phyloP scores from a whole-genome alignment of 2,329 filamentous ascomycete genomes.

The Monosporascus sp. region DNA sequence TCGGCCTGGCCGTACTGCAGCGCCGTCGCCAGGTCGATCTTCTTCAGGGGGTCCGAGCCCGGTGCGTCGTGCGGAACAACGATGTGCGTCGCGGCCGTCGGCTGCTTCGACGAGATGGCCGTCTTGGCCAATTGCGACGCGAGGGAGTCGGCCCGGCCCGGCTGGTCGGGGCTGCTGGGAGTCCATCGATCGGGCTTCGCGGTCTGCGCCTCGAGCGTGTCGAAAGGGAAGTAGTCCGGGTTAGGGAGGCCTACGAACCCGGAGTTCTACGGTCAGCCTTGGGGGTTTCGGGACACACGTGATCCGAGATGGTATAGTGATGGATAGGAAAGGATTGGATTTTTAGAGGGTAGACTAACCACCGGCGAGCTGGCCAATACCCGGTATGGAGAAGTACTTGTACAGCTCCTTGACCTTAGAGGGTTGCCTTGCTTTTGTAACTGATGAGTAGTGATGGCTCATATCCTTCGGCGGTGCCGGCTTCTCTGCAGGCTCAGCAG shows the following conservation, averaged over 20 bases:
- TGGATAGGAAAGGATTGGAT: too few species aligned
- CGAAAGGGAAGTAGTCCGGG: conserved; percentile 78
- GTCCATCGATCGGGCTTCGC: conserved; percentile 70
- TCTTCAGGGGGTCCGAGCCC: conserved; percentile 54
- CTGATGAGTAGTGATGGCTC: conserved; percentile 70
- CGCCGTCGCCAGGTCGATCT: conserved; percentile 76
- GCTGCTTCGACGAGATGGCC: conserved; percentile 19
- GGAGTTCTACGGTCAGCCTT: not conserved
- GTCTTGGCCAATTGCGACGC: conserved; percentile 30
- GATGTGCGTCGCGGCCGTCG: conserved; percentile 46
- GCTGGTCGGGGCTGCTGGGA: conserved; percentile 57
- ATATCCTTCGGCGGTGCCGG: conserved; percentile 63
- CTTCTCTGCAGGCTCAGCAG: conserved; percentile 20
- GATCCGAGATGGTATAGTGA: not conserved
- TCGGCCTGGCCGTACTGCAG: conserved; percentile 82
- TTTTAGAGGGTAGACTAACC: conserved; percentile 34
- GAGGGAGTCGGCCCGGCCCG: conserved; percentile 33
- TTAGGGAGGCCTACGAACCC: conserved; percentile 65
- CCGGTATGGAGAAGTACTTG: conserved; percentile 69
- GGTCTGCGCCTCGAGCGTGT: conserved; percentile 79
- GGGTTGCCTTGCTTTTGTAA: conserved; percentile 57
- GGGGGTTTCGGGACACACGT: not conserved
- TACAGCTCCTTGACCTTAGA: conserved; percentile 78
- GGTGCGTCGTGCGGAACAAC: conserved; percentile 54
- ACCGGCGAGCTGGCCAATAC: conserved; percentile 58